Evolutionary conservation across 352 stramenopile species (phyloP), one percentile per base, ranked within the genome.

Genomic region (Globisporangium carolinianum): DNA sequence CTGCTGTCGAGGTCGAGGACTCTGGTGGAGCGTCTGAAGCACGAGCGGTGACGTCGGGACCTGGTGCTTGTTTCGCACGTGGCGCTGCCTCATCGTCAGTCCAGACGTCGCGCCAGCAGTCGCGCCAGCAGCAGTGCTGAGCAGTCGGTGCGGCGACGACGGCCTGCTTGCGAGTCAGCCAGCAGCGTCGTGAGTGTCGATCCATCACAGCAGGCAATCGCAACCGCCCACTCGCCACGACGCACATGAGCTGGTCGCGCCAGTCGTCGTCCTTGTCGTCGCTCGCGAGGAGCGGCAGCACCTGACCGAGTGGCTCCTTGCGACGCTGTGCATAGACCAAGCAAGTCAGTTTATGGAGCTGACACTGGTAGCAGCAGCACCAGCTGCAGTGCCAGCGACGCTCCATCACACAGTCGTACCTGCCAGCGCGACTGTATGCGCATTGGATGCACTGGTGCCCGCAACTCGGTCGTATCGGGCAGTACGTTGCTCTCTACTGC

Each of bases 181-280:
- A n/a, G n/a, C n/a, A n/a, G n/a, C n/a, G n/a, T n/a, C n/a, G n/a
- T n/a, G n/a, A n/a, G n/a, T n/a, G n/a, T n/a, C n/a, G n/a, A n/a
- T n/a, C n/a, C n/a, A n/a, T n/a, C n/a, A n/a, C n/a, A n/a, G n/a
- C n/a, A n/a, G n/a, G n/a, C n/a, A n/a, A n/a, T n/a, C n/a, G n/a
- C n/a, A n/a, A n/a, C n/a, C n/a, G n/a, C n/a, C n/a, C n/a, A n/a
- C n/a, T n/a, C n/a, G n/a, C n/a, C 1, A 10, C 11, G 32, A 39
- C 68, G 47, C 45, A 79, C 71, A 75, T 54, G 39, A 79, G 72
- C 60, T 70, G 58, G 14, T 79, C 68, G 6, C 71, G 66, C 71
- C 71, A 79, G 41, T 79, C 67, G 18, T 73, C 67, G 17, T 75
- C 43, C 24, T 61, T 54, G 8, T 60, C 47, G 12, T 60, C 45